Evolutionary conservation across 2,329 filamentous ascomycete species (phyloP).

Genomic region (Lecanosticta acicola): DNA sequence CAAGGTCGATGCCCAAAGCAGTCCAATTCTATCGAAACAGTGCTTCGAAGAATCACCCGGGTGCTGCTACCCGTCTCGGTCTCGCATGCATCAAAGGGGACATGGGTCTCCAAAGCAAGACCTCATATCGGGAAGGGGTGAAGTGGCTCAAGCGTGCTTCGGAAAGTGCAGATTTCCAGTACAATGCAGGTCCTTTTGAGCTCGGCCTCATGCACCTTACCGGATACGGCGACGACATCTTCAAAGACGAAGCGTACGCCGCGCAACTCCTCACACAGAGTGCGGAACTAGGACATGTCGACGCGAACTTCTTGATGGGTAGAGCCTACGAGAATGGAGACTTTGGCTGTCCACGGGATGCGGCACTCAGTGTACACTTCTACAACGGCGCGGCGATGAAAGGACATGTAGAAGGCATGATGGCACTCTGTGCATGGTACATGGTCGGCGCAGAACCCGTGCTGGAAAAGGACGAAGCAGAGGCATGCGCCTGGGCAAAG

Average conservation of each 20-base stretch:
- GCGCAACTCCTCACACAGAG: conserved; percentile 92
- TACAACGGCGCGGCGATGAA: conserved; percentile 87
- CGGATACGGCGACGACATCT: conserved; percentile 91
- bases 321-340: conserved; percentile 93
- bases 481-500: conserved; percentile 94
- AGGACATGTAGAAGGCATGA: conserved; percentile 84
- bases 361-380: conserved; percentile 91
- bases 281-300: conserved; percentile 81
- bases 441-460: conserved; percentile 90
- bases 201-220: conserved; percentile 82
- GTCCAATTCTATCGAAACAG: conserved; percentile 88
- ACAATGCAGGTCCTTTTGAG: conserved; percentile 89
- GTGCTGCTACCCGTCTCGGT: conserved; percentile 86
- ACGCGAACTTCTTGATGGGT: conserved; percentile 84
- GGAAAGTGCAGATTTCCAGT: conserved; percentile 83
- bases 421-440: conserved; percentile 98
- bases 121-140: conserved; percentile 81
- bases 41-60: conserved; percentile 89
- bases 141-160: conserved; percentile 95
- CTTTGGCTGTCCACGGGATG: conserved; percentile 80
- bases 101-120: conserved; percentile 58
- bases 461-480: conserved; percentile 88
- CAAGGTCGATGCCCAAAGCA: conserved; percentile 83
- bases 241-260: conserved; percentile 83
- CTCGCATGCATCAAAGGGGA: conserved; percentile 86